A percentile compares a stretch with the other conserved stretches of the same genome.
phyloP scores from a whole-genome alignment of 805 yeast genomes.

The Metschnikowia sp. region DNA sequence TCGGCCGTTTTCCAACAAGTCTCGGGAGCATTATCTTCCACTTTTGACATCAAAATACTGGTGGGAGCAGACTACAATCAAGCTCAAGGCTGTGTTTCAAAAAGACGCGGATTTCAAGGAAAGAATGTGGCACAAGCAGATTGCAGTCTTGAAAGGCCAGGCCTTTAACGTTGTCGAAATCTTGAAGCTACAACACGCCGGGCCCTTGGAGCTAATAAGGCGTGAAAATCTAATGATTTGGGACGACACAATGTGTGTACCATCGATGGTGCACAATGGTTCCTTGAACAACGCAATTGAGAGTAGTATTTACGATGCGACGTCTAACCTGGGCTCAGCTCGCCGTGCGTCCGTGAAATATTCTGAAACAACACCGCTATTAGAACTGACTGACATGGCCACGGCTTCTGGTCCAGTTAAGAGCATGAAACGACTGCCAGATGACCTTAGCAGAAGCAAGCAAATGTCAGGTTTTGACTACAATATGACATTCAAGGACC shows the following conservation, averaged over 20 bases:
- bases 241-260: slow-evolving; percentile 62
- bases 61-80: slow-evolving; percentile 63
- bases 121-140: slow-evolving; percentile 63
- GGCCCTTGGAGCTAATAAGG: slow-evolving; percentile 65
- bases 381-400: not conserved
- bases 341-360: not conserved
- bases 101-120: slow-evolving; percentile 61
- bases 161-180: slow-evolving; percentile 74
- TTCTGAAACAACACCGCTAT: slow-evolving; percentile 7
- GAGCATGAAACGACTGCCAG: not conserved
- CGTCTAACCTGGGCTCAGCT: not conserved
- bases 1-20: slow-evolving; percentile 56
- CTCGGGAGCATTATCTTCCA: slow-evolving; percentile 56
- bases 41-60: slow-evolving; percentile 57
- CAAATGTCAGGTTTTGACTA: slow-evolving; percentile 24
- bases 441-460: not conserved
- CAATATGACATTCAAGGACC: slow-evolving; percentile 16
- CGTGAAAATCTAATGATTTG: slow-evolving; percentile 53
- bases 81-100: slow-evolving; percentile 47
- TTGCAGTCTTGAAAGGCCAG: slow-evolving; percentile 73
- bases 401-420: not conserved
- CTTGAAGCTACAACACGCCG: slow-evolving; percentile 52
- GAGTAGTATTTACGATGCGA: slow-evolving; percentile 21
- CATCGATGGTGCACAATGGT: slow-evolving; percentile 29
- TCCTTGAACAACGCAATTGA: slow-evolving; percentile 41